Conservation (phyloP, 331 rosid species). For the Quercus lobata region DNA sequence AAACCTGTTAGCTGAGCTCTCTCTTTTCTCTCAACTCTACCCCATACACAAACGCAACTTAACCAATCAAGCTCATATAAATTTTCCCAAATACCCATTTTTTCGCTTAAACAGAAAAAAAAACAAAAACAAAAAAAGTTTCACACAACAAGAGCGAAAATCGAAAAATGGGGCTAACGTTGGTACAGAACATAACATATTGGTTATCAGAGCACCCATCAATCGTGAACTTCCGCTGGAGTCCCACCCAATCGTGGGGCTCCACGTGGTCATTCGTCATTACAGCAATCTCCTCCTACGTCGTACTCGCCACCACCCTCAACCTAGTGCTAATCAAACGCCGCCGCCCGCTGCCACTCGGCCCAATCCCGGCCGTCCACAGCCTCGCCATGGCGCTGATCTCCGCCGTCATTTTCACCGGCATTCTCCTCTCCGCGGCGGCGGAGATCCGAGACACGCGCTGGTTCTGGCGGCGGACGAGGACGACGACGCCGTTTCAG, state of each 20-base stretch:
- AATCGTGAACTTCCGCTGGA: conserved; percentile 75
- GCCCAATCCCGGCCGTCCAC: conserved; percentile 78
- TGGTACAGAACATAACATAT: conserved; percentile 25
- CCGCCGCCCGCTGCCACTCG: conserved; percentile 47
- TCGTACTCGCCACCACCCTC: conserved; percentile 36
- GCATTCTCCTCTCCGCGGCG: conserved; percentile 63
- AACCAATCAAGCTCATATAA: too few species aligned
- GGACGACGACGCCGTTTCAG: conserved; percentile 57
- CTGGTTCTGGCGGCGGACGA: conserved; percentile 75
- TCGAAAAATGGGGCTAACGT: neutral
- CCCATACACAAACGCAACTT: too few species aligned
- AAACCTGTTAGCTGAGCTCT: too few species aligned
- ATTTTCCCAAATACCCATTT: too few species aligned
- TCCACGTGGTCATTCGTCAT: conserved; percentile 83
- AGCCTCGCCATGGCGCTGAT: conserved; percentile 55
- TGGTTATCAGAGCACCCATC: conserved; percentile 78
- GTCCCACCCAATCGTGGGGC: conserved; percentile 64
- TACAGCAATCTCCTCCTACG: conserved; percentile 50
- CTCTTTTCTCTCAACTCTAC: too few species aligned
- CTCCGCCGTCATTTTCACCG: conserved; percentile 55
- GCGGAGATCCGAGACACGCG: conserved; percentile 72
- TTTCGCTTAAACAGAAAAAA: too few species aligned
- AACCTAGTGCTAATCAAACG: conserved; percentile 34
- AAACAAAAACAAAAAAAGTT: neutral
- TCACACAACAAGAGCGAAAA: neutral